Conservation (phyloP, 140 eudicot genomes). For the Erigeron philadelphicus region DNA sequence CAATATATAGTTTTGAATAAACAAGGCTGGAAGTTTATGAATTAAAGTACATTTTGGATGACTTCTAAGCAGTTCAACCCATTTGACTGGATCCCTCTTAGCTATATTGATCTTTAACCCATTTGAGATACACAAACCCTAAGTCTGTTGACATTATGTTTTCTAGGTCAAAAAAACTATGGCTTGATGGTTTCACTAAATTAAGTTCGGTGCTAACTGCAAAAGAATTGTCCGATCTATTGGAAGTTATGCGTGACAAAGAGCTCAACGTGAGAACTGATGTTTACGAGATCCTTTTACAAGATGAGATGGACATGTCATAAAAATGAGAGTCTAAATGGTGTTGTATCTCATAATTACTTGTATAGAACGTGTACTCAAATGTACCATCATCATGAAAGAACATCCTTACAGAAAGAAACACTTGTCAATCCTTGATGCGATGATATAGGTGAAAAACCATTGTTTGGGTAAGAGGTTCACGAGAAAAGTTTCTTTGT, state of each 20-base stretch:
- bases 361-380: background rate
- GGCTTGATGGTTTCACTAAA: constrained; percentile 88
- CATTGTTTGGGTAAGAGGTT: too few relatives aligned
- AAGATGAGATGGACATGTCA: constrained; percentile 57
- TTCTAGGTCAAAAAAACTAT: constrained; percentile 78
- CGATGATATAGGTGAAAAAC: background rate
- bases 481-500: too few relatives aligned
- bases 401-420: too few relatives aligned
- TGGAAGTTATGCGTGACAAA: constrained; percentile 95
- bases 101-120: background rate
- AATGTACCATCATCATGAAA: background rate
- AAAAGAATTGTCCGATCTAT: constrained; percentile 86
- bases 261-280: constrained; percentile 89
- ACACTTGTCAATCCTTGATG: background rate
- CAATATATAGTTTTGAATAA: background rate
- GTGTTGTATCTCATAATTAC: constrained; percentile 2
- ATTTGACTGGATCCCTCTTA: background rate
- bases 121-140: background rate
- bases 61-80: background rate
- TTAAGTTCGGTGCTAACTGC: constrained; percentile 50
- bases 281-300: constrained; percentile 82
- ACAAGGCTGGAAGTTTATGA: too few relatives aligned
- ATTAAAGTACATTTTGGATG: background rate
- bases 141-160: constrained; percentile 2
- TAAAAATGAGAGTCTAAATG: background rate